Evolutionary conservation across 345 rosid genomes (phyloP).

Genomic region (Eucalyptus viminalis): DNA sequence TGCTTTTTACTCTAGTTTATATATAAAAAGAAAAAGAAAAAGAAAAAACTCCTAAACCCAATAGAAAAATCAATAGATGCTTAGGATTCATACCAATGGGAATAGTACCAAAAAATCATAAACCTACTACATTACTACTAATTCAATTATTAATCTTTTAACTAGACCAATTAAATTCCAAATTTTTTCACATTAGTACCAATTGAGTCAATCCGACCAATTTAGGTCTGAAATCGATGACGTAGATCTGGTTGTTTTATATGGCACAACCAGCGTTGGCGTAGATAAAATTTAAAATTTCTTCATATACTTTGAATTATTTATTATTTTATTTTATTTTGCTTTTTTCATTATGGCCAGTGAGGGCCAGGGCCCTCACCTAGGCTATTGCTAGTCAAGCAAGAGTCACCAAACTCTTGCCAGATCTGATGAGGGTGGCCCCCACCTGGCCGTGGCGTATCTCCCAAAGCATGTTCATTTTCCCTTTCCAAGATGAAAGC

Average conservation of each 20-base stretch:
- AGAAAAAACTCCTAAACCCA: not conserved
- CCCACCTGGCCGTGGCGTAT: fast-evolving
- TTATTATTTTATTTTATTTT: too few species aligned
- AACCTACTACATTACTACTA: not conserved
- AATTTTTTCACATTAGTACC: too few species aligned
- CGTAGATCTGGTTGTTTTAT: too few species aligned
- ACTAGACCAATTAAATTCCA: too few species aligned
- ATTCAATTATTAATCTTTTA: too few species aligned
- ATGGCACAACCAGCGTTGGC: fast-evolving
- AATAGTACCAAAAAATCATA: not conserved
- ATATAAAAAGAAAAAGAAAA: too few species aligned
- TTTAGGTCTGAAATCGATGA: not conserved
- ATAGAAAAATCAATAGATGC: not conserved
- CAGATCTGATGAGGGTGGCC: not conserved
- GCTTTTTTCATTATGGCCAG: too few species aligned
- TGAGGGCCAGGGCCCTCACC: too few species aligned
- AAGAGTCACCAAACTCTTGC: not conserved
- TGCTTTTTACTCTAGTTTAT: too few species aligned
- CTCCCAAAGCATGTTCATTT: not conserved
- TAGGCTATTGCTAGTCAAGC: not conserved
- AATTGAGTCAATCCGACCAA: not conserved
- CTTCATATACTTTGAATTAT: too few species aligned
- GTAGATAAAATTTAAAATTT: not conserved
- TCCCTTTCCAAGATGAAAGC: not conserved
- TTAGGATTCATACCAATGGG: not conserved